Evolutionary conservation across 768 basidiomycete species (phyloP).

Genomic region (Boletus subparvulus): DNA sequence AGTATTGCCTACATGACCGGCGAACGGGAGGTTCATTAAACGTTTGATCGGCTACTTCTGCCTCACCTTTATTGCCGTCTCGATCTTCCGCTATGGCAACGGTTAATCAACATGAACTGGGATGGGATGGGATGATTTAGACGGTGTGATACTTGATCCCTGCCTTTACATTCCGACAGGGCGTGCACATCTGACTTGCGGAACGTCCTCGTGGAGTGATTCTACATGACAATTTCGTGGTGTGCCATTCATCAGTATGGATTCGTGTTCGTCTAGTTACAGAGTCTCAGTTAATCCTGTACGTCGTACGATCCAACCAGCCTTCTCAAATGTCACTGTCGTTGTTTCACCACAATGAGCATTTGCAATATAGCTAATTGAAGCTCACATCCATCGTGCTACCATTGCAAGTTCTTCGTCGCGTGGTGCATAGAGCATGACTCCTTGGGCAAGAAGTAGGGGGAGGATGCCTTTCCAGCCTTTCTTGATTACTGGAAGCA

Average conservation of each 20-base stretch:
- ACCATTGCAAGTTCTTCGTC: conserved; percentile 2
- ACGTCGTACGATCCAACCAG: too few relatives aligned
- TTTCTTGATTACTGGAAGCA: conserved; percentile 2
- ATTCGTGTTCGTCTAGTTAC: background rate
- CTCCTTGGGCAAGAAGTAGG: background rate
- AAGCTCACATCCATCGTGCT: background rate
- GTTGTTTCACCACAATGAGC: background rate
- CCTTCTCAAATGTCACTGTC: background rate
- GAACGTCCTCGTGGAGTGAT: background rate
- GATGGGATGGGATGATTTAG: background rate
- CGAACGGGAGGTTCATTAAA: background rate
- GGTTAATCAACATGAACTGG: background rate
- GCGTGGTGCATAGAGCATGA: background rate
- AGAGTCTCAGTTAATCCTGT: background rate
- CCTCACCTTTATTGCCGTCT: background rate
- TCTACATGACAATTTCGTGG: background rate
- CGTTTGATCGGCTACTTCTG: background rate
- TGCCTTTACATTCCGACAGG: background rate
- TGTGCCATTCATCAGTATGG: too few relatives aligned
- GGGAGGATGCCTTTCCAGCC: conserved; percentile 1
- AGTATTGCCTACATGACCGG: background rate
- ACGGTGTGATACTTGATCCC: background rate
- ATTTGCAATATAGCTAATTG: background rate
- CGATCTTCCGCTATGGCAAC: background rate
- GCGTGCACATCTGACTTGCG: background rate